phyloP scores from a whole-genome alignment of 192 early-diverging fungal genomes.

The Dissophora ornata region DNA sequence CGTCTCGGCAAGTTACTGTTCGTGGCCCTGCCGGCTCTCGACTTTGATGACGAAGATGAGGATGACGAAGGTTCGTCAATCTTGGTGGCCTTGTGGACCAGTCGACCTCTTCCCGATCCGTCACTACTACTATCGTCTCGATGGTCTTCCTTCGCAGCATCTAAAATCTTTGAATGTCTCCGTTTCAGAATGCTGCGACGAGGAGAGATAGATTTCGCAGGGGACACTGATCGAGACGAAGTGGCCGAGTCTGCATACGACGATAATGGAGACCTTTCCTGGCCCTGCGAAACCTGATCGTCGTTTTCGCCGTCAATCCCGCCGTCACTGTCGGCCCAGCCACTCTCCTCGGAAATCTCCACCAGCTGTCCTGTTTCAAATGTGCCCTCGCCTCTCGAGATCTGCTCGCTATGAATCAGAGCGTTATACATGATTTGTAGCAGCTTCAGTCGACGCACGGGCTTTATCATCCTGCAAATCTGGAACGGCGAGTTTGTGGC shows the following conservation, averaged over 20 bases:
- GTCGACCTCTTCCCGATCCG: not conserved
- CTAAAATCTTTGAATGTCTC: not conserved
- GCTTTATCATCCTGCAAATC: slow-evolving; percentile 48
- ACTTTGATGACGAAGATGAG: not conserved
- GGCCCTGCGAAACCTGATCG: not conserved
- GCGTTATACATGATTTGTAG: slow-evolving; percentile 53
- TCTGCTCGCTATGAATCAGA: slow-evolving; percentile 19
- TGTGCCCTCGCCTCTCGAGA: not conserved
- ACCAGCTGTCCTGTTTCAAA: not conserved
- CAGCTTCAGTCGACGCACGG: slow-evolving; percentile 42
- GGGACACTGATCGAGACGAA: not conserved
- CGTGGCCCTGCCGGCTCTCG: not conserved
- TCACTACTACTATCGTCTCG: not conserved
- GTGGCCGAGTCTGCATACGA: too few species aligned
- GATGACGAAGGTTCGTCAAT: not conserved
- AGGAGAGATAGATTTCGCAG: not conserved
- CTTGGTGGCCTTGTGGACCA: not conserved
- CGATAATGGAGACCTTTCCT: not conserved
- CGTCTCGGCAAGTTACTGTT: slow-evolving; percentile 12
- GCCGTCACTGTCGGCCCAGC: too few species aligned
- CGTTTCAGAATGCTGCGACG: slow-evolving; percentile 4
- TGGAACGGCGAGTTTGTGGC: slow-evolving; percentile 21
- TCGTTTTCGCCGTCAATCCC: not conserved
- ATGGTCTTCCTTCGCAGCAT: not conserved
- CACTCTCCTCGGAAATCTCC: not conserved